Evolutionary conservation across 495 filamentous ascomycete genomes (phyloP).

Genomic region (Mycothermus thermophilus): DNA sequence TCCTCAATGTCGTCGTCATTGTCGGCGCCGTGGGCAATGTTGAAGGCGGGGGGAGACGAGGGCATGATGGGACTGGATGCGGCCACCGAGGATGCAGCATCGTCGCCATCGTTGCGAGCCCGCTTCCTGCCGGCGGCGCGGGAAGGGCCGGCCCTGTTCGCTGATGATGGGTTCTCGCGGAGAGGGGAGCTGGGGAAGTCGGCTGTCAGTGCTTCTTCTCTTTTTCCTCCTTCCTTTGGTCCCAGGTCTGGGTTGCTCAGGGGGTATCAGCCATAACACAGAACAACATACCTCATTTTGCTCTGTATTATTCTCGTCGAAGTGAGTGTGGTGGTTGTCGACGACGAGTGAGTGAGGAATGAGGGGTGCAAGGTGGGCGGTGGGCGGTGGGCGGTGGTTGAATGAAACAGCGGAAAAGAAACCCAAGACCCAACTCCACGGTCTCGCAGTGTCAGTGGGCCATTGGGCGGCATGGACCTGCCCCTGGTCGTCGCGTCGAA

Average conservation of each 20-base stretch:
- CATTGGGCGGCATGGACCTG: constrained; percentile 1
- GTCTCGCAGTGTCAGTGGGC: no score
- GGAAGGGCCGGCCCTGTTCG: constrained; percentile 58
- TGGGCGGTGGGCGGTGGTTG: neutral
- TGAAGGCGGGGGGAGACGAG: constrained; percentile 38
- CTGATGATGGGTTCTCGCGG: constrained; percentile 68
- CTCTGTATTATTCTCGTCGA: constrained; percentile 1
- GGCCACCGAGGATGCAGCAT: constrained; percentile 48
- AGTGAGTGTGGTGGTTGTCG: neutral
- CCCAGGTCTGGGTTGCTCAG: neutral
- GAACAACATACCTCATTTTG: constrained; percentile 2
- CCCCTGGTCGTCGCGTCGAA: constrained; percentile 16
- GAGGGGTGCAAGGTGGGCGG: neutral
- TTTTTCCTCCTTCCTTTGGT: no score
- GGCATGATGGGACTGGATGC: constrained; percentile 40
- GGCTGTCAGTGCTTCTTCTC: no score
- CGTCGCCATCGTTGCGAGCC: constrained; percentile 62
- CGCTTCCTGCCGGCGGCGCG: constrained; percentile 58
- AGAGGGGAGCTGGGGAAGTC: constrained; percentile 67
- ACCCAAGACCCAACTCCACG: neutral
- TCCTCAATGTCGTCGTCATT: constrained; percentile 51
- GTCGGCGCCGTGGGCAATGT: constrained; percentile 41
- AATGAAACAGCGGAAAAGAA: neutral
- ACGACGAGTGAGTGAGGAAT: neutral
- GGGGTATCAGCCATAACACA: neutral